These are phyloP conservation scores for Dichotomocladium elegans DNA, from an alignment of 371 early-diverging fungal species.

Conservation along the genomic window DNA sequence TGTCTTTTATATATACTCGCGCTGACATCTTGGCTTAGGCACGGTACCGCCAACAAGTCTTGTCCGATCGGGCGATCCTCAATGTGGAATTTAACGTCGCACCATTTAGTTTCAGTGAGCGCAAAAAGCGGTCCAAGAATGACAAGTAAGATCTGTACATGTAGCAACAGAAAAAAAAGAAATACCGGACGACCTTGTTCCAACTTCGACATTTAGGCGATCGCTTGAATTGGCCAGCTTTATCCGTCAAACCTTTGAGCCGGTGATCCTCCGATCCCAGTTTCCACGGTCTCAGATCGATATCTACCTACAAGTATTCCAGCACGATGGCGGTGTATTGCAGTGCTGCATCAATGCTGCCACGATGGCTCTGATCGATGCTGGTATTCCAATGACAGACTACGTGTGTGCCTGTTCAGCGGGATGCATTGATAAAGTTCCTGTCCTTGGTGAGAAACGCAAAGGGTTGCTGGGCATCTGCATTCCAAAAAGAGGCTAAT, in stretches of 20 bases:
- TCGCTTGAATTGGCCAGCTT: conserved; percentile 80
- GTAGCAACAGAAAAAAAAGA: not conserved
- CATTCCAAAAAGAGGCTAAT: not conserved
- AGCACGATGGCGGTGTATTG: conserved; percentile 86
- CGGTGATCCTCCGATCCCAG: conserved; percentile 71
- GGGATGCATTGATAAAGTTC: conserved; percentile 78
- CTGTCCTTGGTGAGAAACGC: conserved; percentile 64
- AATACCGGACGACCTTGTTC: not conserved
- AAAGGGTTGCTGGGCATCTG: not conserved
- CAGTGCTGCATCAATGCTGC: conserved; percentile 92
- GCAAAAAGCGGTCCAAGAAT: conserved; percentile 73
- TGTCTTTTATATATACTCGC: not conserved
- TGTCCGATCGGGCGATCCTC: conserved; percentile 80
- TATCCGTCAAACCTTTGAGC: conserved; percentile 89
- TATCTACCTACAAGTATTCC: conserved; percentile 87
- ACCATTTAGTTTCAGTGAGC: conserved; percentile 88
- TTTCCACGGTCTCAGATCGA: conserved; percentile 90
- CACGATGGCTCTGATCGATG: conserved; percentile 93
- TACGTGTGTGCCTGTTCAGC: conserved; percentile 95
- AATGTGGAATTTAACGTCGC: conserved; percentile 90
- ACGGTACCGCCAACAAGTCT: conserved; percentile 50
- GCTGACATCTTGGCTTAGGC: conserved; percentile 30
- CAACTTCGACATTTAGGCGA: conserved; percentile 48
- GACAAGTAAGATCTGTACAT: conserved; percentile 65
- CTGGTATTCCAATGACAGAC: conserved; percentile 95